These are phyloP conservation scores for Pseudogymnoascus sp. DNA, from an alignment of 2,329 filamentous ascomycete species.

Conservation along the genomic window DNA sequence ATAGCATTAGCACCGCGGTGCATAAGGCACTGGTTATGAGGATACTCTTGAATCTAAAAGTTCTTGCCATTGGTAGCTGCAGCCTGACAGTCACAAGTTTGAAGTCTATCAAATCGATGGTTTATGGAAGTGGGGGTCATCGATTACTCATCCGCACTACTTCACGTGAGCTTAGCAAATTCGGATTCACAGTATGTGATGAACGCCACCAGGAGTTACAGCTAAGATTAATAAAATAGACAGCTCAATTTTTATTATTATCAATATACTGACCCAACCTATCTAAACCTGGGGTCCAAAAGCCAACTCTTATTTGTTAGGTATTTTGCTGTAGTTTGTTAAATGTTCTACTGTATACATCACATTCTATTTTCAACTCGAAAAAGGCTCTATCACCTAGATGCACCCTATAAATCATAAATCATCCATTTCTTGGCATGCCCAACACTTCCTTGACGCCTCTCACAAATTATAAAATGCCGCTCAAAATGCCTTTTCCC, in stretches of 20 bases:
- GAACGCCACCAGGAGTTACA: background rate
- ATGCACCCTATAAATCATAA: background rate
- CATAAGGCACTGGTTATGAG: background rate
- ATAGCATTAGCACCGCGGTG: slow-evolving; percentile 5
- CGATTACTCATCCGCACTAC: slow-evolving; percentile 7
- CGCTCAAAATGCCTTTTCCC: background rate
- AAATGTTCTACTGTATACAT: background rate
- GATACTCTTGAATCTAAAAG: slow-evolving; percentile 4
- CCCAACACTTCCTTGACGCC: background rate
- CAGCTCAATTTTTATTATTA: background rate
- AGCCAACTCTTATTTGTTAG: background rate
- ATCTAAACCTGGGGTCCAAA: background rate
- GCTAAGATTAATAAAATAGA: background rate
- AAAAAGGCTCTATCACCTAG: background rate
- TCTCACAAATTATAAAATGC: background rate
- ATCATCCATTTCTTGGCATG: background rate
- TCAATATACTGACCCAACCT: background rate
- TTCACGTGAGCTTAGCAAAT: slow-evolving; percentile 2
- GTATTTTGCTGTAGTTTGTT: background rate
- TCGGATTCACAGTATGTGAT: background rate
- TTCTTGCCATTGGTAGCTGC: background rate
- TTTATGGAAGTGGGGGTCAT: slow-evolving; percentile 5
- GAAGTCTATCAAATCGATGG: slow-evolving; percentile 5
- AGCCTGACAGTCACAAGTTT: background rate
- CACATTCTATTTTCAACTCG: background rate